These are phyloP conservation scores for Pistacia integerrima DNA, from an alignment of 345 rosid species.

Conservation along the genomic window DNA sequence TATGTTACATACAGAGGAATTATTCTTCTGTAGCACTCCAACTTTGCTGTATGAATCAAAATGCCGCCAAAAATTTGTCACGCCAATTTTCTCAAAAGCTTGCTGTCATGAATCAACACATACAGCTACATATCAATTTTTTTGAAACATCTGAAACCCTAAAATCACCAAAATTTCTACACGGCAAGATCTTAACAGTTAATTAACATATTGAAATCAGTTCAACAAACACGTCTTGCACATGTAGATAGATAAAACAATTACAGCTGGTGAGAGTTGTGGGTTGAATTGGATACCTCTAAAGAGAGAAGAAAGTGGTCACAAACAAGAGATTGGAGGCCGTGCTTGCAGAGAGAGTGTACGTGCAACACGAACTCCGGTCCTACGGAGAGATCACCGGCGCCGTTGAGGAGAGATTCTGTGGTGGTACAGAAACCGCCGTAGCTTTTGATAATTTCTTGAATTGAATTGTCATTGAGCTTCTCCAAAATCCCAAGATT, in stretches of 20 bases:
- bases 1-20: constrained; percentile 36
- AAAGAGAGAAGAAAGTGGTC: constrained; percentile 75
- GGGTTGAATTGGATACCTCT: constrained; percentile 42
- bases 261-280: not conserved
- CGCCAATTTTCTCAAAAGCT: constrained; percentile 58
- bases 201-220: not conserved
- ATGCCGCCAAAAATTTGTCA: constrained; percentile 68
- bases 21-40: constrained; percentile 29
- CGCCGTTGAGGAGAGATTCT: constrained; percentile 53
- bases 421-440: constrained; percentile 59
- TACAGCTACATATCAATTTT: constrained; percentile 1
- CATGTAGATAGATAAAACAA: not conserved
- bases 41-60: constrained; percentile 55
- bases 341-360: constrained; percentile 62
- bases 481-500: constrained; percentile 53
- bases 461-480: constrained; percentile 49
- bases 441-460: constrained; percentile 61
- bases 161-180: not conserved
- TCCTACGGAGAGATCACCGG: constrained; percentile 39
- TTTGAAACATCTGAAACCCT: not conserved
- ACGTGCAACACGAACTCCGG: constrained; percentile 54
- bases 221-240: not conserved
- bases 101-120: constrained; percentile 43
- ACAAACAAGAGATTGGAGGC: constrained; percentile 68
- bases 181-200: not conserved